These are phyloP conservation scores for Oehlia diaphana DNA, from an alignment of 192 early-diverging fungal species.

Conservation along the genomic window DNA sequence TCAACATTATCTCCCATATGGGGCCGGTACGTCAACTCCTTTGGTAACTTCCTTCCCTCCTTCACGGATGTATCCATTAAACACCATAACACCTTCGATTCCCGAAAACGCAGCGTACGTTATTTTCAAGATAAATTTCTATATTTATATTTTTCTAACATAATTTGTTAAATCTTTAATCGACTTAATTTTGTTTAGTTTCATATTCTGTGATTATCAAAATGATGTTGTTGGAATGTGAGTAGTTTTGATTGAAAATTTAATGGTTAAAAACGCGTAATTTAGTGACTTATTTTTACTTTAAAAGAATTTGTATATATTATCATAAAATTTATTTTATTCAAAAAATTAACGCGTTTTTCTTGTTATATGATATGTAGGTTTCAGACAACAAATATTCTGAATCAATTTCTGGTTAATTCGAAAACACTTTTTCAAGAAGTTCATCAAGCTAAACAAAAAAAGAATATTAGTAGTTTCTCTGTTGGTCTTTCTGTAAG, in stretches of 20 bases:
- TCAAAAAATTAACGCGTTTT: neutral
- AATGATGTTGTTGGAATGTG: slow-evolving; percentile 31
- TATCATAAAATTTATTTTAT: neutral
- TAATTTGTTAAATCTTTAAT: neutral
- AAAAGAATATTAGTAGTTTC: slow-evolving; percentile 10
- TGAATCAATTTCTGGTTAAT: slow-evolving; percentile 15
- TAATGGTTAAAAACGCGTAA: neutral
- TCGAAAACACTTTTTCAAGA: slow-evolving; percentile 14
- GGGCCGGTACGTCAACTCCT: neutral
- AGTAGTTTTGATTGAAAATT: neutral
- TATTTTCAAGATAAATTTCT: neutral
- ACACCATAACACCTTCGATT: neutral
- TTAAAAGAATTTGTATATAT: no score
- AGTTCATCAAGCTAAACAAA: slow-evolving; percentile 27
- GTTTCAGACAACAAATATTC: slow-evolving; percentile 13
- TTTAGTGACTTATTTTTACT: neutral
- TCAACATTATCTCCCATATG: slow-evolving; percentile 2
- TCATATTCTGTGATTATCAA: slow-evolving; percentile 31
- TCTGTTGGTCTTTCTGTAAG: slow-evolving; percentile 25
- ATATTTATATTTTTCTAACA: neutral
- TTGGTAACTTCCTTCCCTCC: slow-evolving; percentile 15
- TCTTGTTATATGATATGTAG: neutral
- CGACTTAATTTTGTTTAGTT: neutral
- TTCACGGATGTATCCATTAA: slow-evolving; percentile 17
- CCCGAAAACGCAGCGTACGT: slow-evolving; percentile 26